Evolutionary conservation across 2,329 filamentous ascomycete species (phyloP), one percentile per base, ranked within the genome.

Genomic region (Penicillium polonicum): DNA sequence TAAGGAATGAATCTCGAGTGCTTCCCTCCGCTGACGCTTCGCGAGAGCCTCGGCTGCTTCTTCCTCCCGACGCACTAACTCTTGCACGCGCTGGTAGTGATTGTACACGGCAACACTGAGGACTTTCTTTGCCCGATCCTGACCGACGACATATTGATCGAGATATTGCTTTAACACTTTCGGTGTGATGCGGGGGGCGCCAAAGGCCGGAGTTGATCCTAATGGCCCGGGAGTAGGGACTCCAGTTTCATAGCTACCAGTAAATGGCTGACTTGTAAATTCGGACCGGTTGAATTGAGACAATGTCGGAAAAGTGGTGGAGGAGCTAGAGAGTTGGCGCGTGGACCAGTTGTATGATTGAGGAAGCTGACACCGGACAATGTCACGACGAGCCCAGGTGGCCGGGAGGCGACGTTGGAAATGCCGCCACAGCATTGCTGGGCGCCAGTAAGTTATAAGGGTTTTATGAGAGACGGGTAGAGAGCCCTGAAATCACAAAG

Each of bases 141-240:
- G 94, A 41, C 93, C 94, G 4, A 99, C 93, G 1, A 99, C 93
- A 72, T 95, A 99, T 71, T 94, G 90, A 72, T 99, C 94, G 33
- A 97, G 86, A 68, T 94, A 89, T 70, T 91, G 87, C 80, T 97
- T 97, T 67, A 99, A 81, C 66, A 80, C 77, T 65, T 81, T 83
- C 8, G 86, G 86, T 10, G 85, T 88, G 52, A 88, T 78, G 51
- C 79, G 79, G 33, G 83, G 82, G 31, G 80, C 80, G 57, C 84
- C 84, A 60, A 84, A 82, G 35, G 79, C 79, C 58, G 82, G 82
- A 10, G 83, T 80, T 59, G 82, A 83, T 38, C 81, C 82, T 55
- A 89, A 73, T n/a, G 87, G 87, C 0, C 87, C 87, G 27, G 80
- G 76, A 17, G 85, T 88, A 3, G 85, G 85, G 51, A 81, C 75